Conservation (phyloP, 345 rosid genomes). For the Pistacia integerrima region DNA sequence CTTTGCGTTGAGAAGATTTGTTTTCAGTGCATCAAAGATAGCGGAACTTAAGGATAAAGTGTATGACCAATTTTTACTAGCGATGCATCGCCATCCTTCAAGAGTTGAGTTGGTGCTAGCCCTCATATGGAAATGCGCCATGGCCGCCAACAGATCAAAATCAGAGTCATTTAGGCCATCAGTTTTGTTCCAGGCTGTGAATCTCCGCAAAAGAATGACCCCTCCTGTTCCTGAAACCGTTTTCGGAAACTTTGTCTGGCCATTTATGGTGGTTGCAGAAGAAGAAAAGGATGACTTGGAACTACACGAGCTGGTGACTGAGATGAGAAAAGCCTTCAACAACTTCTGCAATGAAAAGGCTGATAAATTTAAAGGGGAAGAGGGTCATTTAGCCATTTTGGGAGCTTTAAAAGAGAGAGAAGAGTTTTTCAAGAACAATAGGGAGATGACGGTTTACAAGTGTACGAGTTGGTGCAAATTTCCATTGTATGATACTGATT, state of each 20-base stretch:
- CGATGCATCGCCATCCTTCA: neutral
- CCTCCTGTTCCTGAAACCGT: neutral
- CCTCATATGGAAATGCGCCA: neutral
- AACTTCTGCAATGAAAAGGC: neutral
- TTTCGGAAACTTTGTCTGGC: constrained; percentile 6
- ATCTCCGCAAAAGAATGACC: neutral
- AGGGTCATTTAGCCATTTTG: constrained; percentile 3
- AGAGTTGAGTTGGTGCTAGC: constrained; percentile 16
- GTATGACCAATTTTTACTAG: neutral
- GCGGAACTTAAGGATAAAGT: constrained; percentile 18
- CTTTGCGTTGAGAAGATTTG: constrained; percentile 3
- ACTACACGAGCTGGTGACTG: neutral
- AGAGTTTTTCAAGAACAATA: neutral
- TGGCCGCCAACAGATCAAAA: neutral
- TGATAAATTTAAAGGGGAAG: neutral
- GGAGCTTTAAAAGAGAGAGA: constrained; percentile 8
- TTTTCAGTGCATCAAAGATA: constrained; percentile 11
- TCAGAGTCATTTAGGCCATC: neutral
- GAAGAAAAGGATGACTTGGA: neutral
- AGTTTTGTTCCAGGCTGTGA: neutral
- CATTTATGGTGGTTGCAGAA: neutral
- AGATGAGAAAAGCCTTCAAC: neutral
- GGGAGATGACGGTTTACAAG: neutral
- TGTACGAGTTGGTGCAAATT: constrained; percentile 25
- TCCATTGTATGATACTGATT: constrained; percentile 14